Base-by-base conservation (phyloP, 2,329 filamentous ascomycete genomes). In the Arthrobotrys entomopaga region DNA sequence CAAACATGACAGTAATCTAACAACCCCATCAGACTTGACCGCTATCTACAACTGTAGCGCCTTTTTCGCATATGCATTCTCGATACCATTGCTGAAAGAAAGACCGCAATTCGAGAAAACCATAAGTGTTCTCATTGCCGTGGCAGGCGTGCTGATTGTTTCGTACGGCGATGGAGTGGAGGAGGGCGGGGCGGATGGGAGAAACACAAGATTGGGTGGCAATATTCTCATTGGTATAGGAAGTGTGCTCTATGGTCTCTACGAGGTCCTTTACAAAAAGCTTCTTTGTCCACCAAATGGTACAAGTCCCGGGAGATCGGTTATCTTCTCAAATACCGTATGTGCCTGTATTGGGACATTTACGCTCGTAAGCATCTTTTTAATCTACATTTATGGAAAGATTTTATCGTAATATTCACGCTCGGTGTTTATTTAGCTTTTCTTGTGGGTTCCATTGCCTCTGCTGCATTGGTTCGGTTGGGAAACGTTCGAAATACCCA, bases 21-120 rank as follows among this genome's bases (percentile, higher is more conserved):
- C 95, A 0, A 97, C 91, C 2, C 91, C 95, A 1, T 93, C 91
- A 77, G 95, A 99, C 81, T 83, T 99, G 78, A 99, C 95, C 0
- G 95, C 95, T 63, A 99, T 99, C 79, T 99, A 99, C 86, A 99
- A 99, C 83, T 99, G 95, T 85, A 96, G 92, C 61, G 94, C 95
- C 70, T 99, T 99, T 83, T 99, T 99, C 81, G 95, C 95, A 56
- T 99, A 99, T 80, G 94, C 92, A 11, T 99, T 99, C 81, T 96
- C 91, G 52, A 93, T 99, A 50, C 93, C 93, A 0, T 83, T 99
- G 16, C 85, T 99, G 1, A 89, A 91, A 67, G 95, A 99, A 81
- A 92, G 90, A 77, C 83, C 97, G 11, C 89, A 92, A 20, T 83
- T 90, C 42, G 92, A 92, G 82, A 99, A 99, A 84, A 89, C 93